Base-by-base conservation (phyloP, 768 basidiomycete genomes). In the Dioszegia hungarica region DNA sequence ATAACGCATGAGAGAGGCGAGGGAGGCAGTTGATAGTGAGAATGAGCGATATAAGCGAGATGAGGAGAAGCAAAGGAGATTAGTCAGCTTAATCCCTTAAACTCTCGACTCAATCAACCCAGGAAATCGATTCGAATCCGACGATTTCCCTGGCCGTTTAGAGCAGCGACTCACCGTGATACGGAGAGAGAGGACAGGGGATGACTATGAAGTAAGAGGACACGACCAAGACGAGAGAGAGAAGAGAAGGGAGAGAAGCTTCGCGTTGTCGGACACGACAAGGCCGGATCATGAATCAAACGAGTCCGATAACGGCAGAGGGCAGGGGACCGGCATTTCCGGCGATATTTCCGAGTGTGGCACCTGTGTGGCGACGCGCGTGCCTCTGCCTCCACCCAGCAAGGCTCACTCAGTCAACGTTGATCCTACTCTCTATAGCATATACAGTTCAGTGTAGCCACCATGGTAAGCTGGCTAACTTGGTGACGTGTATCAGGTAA, bases 331-430 rank as follows among this genome's bases (percentile, higher is more conserved):
- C 54, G 38, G 52, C 24, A 17, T 54, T 47, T 36, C 8, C 33
- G 22, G 33, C 43, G 9, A 44, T 43, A 40, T 38, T 39, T 38
- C 54, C 59, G 47, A 33, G 52, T 56, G 59, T 61, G 59, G 59
- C 59, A 56, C 25, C 37, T 37, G 5, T 8, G 12, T 11, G 15
- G 20, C 31, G 45, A 33, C 54, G 33, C 44, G 17, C 41, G 24
- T 44, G 20, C 12, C 17, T 39, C 8, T 8, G 36, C 36, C 36
- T 47, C 45, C 43, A 48, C 54, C 45, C 5, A 15, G 12, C 19
- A 25, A 6, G 28, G 28, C 22, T 39, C 43, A 27, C 20, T 58
- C 49, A 52, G 27, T 37, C 52, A 54, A 31, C 39, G 19, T n/a
- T n/a, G n/a, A n/a, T n/a, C n/a, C n/a, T n/a, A n/a, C n/a, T n/a